phyloP scores from a whole-genome alignment of 352 stramenopile species.

The Globisporangium nodosum region DNA sequence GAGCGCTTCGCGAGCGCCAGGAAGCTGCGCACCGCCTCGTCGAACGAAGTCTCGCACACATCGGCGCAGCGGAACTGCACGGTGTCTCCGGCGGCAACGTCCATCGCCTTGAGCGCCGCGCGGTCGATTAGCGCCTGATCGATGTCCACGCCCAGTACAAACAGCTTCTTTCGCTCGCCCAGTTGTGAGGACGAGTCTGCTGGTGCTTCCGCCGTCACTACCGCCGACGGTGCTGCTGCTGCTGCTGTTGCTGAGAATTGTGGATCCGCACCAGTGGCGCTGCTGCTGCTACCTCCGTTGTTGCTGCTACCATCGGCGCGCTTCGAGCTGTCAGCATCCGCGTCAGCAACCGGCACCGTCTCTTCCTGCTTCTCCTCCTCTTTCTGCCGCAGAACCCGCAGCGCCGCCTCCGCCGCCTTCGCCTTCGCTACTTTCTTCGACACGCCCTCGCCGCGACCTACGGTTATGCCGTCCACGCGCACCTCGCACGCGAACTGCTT shows the following conservation, averaged over 20 bases:
- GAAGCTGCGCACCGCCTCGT: constrained; percentile 34
- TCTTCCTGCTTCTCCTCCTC: background rate
- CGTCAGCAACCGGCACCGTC: background rate
- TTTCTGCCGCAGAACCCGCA: constrained; percentile 18
- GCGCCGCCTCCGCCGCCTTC: constrained; percentile 49
- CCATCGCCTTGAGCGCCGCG: constrained; percentile 36
- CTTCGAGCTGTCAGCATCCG: background rate
- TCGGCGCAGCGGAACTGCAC: constrained; percentile 56
- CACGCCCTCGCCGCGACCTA: constrained; percentile 53
- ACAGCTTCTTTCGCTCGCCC: constrained; percentile 31
- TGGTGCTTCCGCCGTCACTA: background rate
- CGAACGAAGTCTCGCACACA: constrained; percentile 45
- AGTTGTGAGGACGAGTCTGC: constrained; percentile 8
- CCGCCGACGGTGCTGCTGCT: background rate
- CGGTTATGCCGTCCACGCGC: constrained; percentile 34
- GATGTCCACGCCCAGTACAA: constrained; percentile 69
- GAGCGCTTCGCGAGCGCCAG: constrained; percentile 34
- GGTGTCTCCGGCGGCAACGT: constrained; percentile 19
- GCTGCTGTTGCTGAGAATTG: background rate
- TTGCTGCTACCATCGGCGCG: background rate
- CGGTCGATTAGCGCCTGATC: constrained; percentile 61
- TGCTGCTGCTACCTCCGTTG: background rate
- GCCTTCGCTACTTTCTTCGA: constrained; percentile 82
- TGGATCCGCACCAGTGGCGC: no score
- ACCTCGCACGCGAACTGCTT: constrained; percentile 60